Percentiles rank a stretch among this genome's conserved stretches.
Conservation (phyloP, 2,329 filamentous ascomycete genomes). For the Penicillium sp. region DNA sequence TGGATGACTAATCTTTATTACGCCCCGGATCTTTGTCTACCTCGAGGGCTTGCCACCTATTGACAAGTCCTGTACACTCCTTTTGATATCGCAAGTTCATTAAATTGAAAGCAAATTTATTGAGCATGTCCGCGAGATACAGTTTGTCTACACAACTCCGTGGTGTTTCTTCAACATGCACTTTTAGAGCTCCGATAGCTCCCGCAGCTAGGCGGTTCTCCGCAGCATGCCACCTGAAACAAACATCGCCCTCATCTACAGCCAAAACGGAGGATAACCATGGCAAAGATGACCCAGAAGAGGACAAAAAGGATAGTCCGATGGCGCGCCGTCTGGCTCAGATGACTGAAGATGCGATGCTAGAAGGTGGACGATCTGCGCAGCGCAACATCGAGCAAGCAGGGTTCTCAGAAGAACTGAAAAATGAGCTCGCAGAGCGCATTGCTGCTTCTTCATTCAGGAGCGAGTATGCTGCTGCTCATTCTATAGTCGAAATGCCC, state of each 20-base stretch:
- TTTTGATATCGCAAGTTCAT: not conserved
- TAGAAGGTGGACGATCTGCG: slow-evolving; percentile 54
- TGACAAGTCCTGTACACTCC: not conserved
- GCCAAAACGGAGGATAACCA: slow-evolving; percentile 13
- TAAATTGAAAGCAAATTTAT: no score
- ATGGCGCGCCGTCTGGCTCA: slow-evolving; percentile 57
- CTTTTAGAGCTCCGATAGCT: slow-evolving; percentile 12
- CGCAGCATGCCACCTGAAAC: slow-evolving; percentile 20
- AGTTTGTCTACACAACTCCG: slow-evolving; percentile 15
- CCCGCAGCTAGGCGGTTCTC: slow-evolving; percentile 20
- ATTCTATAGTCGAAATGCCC: slow-evolving; percentile 54
- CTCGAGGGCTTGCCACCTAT: slow-evolving; percentile 6
- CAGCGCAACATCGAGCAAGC: slow-evolving; percentile 58
- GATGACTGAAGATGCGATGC: slow-evolving; percentile 59
- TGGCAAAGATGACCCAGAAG: slow-evolving; percentile 12
- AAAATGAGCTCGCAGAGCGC: slow-evolving; percentile 56
- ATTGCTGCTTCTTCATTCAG: slow-evolving; percentile 56
- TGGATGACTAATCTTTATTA: slow-evolving; percentile 28
- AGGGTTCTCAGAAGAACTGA: slow-evolving; percentile 61
- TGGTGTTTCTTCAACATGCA: slow-evolving; percentile 9
- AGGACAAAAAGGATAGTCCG: slow-evolving; percentile 47
- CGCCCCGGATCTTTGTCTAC: not conserved
- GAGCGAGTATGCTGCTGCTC: slow-evolving; percentile 51
- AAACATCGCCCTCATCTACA: slow-evolving; percentile 17
- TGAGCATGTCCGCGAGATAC: slow-evolving; percentile 22